Evolutionary conservation across 169 alveolate species (phyloP).

Genomic region (Eimeria tenella): DNA sequence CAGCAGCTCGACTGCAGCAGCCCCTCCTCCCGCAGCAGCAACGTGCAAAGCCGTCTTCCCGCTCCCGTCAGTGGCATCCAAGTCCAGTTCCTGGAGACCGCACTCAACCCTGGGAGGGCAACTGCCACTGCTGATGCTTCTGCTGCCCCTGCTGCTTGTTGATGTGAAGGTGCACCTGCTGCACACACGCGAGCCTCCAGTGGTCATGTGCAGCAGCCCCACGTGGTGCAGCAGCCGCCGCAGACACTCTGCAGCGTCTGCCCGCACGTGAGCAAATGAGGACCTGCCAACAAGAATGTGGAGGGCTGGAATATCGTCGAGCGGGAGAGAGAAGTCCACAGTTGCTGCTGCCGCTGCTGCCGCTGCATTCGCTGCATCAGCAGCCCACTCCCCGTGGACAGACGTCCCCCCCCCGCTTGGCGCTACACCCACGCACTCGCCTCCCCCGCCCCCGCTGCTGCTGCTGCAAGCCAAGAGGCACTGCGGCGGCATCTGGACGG

Average conservation of each 20-base stretch:
- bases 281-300: conserved; percentile 64
- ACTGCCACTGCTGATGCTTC: conserved; percentile 44
- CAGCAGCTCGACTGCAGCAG: conserved; percentile 70
- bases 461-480: conserved; percentile 6
- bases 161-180: conserved; percentile 9
- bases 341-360: conserved; percentile 54
- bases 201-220: conserved; percentile 26
- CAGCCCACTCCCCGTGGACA: neutral
- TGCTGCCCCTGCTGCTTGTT: conserved; percentile 23
- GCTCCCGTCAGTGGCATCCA: conserved; percentile 63
- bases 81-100: conserved; percentile 18
- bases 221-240: conserved; percentile 58
- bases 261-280: conserved; percentile 37
- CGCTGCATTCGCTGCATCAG: conserved; percentile 35
- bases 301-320: conserved; percentile 58
- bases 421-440: neutral
- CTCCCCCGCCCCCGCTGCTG: conserved; percentile 7
- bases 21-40: conserved; percentile 52
- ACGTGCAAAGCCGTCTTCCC: conserved; percentile 72
- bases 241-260: conserved; percentile 72
- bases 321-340: conserved; percentile 54
- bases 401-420: neutral
- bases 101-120: neutral
- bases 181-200: conserved; percentile 47
- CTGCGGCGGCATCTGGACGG: conserved; percentile 13